Conservation (phyloP, 2,329 filamentous ascomycete species). For the Coniochaeta sp. region DNA sequence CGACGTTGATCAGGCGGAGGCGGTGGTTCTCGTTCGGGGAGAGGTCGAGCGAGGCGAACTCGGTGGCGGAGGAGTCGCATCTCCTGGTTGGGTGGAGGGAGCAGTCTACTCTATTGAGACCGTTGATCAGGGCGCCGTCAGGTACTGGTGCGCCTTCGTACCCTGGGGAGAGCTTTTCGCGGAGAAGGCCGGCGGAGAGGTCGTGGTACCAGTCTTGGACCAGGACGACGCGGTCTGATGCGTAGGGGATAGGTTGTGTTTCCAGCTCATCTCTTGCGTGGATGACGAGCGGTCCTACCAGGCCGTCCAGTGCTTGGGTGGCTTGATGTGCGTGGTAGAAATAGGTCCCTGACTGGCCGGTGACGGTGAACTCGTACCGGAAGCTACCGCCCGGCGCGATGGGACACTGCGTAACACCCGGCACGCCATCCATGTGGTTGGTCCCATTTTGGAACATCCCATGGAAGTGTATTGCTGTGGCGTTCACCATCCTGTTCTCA, state of each 20-base stretch:
- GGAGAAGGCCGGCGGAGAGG: slow-evolving; percentile 29
- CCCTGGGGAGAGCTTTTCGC: slow-evolving; percentile 29
- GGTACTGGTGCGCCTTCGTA: slow-evolving; percentile 34
- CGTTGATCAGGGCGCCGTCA: slow-evolving; percentile 39
- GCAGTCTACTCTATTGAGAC: slow-evolving; percentile 33
- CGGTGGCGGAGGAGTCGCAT: slow-evolving; percentile 34
- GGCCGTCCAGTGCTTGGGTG: slow-evolving; percentile 58
- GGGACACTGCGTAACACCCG: slow-evolving; percentile 52
- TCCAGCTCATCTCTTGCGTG: slow-evolving; percentile 48
- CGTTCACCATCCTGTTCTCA: slow-evolving; percentile 54
- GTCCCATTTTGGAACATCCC: slow-evolving; percentile 59
- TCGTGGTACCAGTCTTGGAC: slow-evolving; percentile 66
- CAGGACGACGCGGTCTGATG: slow-evolving; percentile 54
- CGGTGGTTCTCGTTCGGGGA: slow-evolving; percentile 53
- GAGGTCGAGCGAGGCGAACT: slow-evolving; percentile 35
- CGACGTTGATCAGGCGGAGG: slow-evolving; percentile 62
- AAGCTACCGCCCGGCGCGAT: slow-evolving; percentile 51
- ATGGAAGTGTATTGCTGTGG: slow-evolving; percentile 61
- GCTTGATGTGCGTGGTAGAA: slow-evolving; percentile 44
- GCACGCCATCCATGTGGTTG: slow-evolving; percentile 59
- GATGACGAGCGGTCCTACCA: slow-evolving; percentile 58
- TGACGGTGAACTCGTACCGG: slow-evolving; percentile 15
- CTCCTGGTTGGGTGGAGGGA: slow-evolving; percentile 26
- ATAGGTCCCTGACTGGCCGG: slow-evolving; percentile 26
- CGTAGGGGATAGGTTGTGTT: slow-evolving; percentile 42